Evolutionary conservation across 2,329 filamentous ascomycete genomes (phyloP), one percentile per base, ranked within the genome.

Genomic region (Pseudocercospora fuligena): DNA sequence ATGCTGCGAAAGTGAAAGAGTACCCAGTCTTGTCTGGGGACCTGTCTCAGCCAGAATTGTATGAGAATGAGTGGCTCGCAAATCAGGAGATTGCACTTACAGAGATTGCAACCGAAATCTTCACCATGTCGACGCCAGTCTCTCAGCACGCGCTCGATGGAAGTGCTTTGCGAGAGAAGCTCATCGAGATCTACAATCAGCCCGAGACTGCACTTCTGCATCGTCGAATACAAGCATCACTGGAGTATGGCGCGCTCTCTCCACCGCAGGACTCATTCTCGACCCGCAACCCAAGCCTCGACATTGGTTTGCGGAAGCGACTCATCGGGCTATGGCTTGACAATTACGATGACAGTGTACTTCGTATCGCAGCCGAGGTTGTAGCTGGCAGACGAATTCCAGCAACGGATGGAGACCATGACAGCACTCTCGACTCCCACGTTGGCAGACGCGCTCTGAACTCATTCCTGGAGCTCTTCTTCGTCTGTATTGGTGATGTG

Each of bases 81-180:
- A 84, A 89, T 67, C 87, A 90, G 72, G 88, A 90, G 73, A 79
- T 85, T 23, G 84, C 86, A 43, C 83, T 90, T 53, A 86, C 86
- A 0, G 87, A 89, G 72, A 78, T 89, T 6, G 75, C 87, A 56
- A 90, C 90, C 74, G 79, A 80, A 14, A 77, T 89, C 57, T 87
- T 88, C 70, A 76, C 82, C 40, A 74, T 80, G 4, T 76, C 78
- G 0, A 75, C 78, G 16, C 76, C 72, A 25, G 25, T 25, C 16
- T 21, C 8, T 7, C 31, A 40, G 29, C 46, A 56, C 57, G 23
- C 25, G 2, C 29, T 60, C 16, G 43, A 56, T 33, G 53, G 51
- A 29, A 40, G 21, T n/a, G 23, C 61, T 16, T 21, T 67, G 51
- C 66, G 66, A 7, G 33, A 71, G 76, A 40, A 64, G 14, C 76